phyloP scores from a whole-genome alignment of 2,329 filamentous ascomycete species.

The Xylaria sp. region DNA sequence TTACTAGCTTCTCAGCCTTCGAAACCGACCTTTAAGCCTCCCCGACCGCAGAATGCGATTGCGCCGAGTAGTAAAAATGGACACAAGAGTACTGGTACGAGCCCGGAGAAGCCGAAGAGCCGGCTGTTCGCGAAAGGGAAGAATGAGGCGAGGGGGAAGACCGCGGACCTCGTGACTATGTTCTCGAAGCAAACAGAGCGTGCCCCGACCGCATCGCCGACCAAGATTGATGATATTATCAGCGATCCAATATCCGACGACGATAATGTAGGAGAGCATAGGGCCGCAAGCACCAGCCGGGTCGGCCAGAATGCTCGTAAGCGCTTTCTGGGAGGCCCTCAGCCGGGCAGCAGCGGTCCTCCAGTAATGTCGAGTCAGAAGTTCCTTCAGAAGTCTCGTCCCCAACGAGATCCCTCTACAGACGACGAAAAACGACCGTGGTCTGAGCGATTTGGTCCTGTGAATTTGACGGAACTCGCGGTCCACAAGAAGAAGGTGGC shows the following conservation, averaged over 20 bases:
- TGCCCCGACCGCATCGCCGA: slow-evolving; percentile 40
- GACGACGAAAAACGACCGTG: slow-evolving; percentile 72
- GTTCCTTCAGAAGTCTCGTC: slow-evolving; percentile 51
- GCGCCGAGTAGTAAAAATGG: slow-evolving; percentile 27
- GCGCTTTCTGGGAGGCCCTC: slow-evolving; percentile 46
- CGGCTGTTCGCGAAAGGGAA: slow-evolving; percentile 39
- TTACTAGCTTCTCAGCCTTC: slow-evolving; percentile 22
- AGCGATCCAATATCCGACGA: slow-evolving; percentile 64
- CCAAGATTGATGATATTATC: slow-evolving; percentile 51
- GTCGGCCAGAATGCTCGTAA: slow-evolving; percentile 60
- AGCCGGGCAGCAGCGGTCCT: slow-evolving; percentile 27
- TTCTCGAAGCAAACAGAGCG: slow-evolving; percentile 65
- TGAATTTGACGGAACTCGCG: slow-evolving; percentile 77
- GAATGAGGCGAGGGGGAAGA: slow-evolving; percentile 54
- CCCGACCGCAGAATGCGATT: slow-evolving; percentile 32
- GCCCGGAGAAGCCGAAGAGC: slow-evolving; percentile 48
- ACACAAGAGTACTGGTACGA: slow-evolving; percentile 46
- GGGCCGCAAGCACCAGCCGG: slow-evolving; percentile 54
- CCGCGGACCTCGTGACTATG: slow-evolving; percentile 59
- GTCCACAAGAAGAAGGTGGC: slow-evolving; percentile 94
- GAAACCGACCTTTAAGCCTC: slow-evolving; percentile 29
- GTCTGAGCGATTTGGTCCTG: slow-evolving; percentile 82
- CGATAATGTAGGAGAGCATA: slow-evolving; percentile 57
- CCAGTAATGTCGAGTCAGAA: slow-evolving; percentile 48
- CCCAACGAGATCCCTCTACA: slow-evolving; percentile 29